Percentiles rank a stretch among this genome's conserved stretches.
Conservation (phyloP, 768 basidiomycete genomes). For the Strobilomyces dryophilus region DNA sequence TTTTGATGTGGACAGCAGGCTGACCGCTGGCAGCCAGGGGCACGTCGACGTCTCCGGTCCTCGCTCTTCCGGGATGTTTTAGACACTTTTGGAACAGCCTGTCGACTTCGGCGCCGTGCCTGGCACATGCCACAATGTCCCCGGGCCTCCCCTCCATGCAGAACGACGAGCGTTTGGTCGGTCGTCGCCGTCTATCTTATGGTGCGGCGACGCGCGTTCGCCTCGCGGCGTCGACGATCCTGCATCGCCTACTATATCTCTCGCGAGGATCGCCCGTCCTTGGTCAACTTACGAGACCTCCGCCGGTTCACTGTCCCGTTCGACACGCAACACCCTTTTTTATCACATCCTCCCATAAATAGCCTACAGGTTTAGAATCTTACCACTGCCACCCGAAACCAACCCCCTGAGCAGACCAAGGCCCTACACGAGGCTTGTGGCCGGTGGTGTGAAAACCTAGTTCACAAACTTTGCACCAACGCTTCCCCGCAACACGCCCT, state of each 20-base stretch:
- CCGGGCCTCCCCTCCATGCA: not conserved
- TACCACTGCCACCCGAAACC: constrained; percentile 8
- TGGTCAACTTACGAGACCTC: constrained; percentile 11
- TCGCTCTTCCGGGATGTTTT: not conserved
- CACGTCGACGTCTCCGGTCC: not conserved
- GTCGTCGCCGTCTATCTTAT: not conserved
- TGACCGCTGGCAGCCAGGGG: not conserved
- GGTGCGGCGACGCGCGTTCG: not conserved
- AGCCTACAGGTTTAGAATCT: constrained; percentile 16
- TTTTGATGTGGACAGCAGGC: not conserved
- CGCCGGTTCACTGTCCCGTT: not conserved
- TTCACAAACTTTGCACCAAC: constrained; percentile 12
- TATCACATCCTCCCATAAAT: constrained; percentile 11
- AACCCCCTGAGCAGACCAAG: constrained; percentile 7
- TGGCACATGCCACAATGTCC: constrained; percentile 8
- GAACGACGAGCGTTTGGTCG: not conserved
- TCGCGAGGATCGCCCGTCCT: constrained; percentile 7
- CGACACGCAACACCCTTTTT: constrained; percentile 1
- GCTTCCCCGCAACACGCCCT: constrained; percentile 27
- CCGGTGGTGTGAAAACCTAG: constrained; percentile 11
- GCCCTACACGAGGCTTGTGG: constrained; percentile 19
- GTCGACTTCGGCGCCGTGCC: constrained; percentile 3
- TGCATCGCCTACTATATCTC: constrained; percentile 2
- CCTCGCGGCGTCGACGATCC: constrained; percentile 16
- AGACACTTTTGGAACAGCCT: not conserved